Base-by-base conservation (phyloP, 2,329 filamentous ascomycete genomes). In the Fusarium musae region DNA sequence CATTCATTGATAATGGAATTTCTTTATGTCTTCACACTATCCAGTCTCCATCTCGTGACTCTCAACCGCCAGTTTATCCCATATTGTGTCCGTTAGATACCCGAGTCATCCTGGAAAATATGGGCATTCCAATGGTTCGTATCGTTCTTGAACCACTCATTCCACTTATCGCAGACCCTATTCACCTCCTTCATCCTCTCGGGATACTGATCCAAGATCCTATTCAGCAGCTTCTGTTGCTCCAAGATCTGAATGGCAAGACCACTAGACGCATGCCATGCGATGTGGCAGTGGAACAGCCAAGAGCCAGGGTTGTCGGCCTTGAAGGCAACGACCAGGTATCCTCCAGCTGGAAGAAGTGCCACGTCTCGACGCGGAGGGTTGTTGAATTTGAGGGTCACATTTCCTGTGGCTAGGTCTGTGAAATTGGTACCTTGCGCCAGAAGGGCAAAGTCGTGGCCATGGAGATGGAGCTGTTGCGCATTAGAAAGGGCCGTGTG, bases 301-400 rank as follows among this genome's bases (percentile, higher is more conserved):
- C 67, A 71, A 17, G 69, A 70, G 1, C 67, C 69, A 0, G 69
- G 58, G 9, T 70, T 70, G 17, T 71, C 67, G 2, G 54, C 57
- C 23, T 21, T 67, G 30, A 63, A 72, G 6, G 67, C 69, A 0
- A 72, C 46, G 5, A 67, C 63, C 3, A 72, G 53, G 13, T 71
- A 71, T 21, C 69, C 69, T 10, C 59, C 67, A 3, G 62, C 53
- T 0, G 67, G 67, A 37, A 72, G 56, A 9, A 67, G 40, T 17
- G 69, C 69, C 2, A 70, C 57, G 8, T 72, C 69, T 43, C 67
- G 42, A 23, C 53, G 63, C 10, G 67, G 69, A n/a, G 69, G 67
- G 21, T 72, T 72, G 19, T 63, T 10, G 40, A 67, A 70, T 4
- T 67, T 70, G 4, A 72, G 63, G 17, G 11, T 43, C 2, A 61